Conservation (phyloP, 331 rosid species). For the Spiraea crenata region DNA sequence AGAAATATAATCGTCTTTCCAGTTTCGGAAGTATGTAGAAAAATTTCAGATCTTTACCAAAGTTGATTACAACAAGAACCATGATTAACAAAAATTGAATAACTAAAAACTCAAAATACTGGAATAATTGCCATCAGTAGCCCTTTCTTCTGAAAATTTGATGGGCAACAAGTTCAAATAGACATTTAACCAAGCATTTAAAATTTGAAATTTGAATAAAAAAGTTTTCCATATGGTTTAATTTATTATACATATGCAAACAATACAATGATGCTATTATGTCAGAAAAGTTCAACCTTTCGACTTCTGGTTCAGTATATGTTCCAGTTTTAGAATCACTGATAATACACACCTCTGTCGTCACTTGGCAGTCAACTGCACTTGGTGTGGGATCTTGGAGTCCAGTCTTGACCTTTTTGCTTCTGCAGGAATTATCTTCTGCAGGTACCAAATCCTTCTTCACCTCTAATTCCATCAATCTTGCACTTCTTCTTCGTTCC, state of each 20-base stretch:
- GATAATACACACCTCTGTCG: neutral
- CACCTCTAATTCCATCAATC: conserved; percentile 4
- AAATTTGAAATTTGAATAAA: no score
- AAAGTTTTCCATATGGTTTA: neutral
- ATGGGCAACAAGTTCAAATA: no score
- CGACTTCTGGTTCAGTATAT: neutral
- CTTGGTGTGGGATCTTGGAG: conserved; percentile 6
- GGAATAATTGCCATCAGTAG: neutral
- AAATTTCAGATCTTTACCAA: neutral
- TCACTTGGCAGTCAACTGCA: neutral
- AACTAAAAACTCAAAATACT: neutral
- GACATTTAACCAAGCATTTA: no score
- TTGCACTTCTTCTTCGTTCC: conserved; percentile 15
- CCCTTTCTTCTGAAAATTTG: no score
- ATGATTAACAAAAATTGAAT: neutral
- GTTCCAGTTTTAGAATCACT: neutral
- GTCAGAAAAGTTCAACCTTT: neutral
- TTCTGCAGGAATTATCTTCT: neutral
- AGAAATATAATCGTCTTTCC: neutral
- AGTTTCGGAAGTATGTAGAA: neutral
- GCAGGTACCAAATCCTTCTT: conserved; percentile 5
- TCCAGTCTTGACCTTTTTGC: conserved; percentile 14
- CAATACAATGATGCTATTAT: neutral
- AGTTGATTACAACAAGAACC: neutral
- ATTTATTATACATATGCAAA: neutral